Conservation (phyloP, 1,284 basidiomycete species). For the Ganoderma sinense region DNA sequence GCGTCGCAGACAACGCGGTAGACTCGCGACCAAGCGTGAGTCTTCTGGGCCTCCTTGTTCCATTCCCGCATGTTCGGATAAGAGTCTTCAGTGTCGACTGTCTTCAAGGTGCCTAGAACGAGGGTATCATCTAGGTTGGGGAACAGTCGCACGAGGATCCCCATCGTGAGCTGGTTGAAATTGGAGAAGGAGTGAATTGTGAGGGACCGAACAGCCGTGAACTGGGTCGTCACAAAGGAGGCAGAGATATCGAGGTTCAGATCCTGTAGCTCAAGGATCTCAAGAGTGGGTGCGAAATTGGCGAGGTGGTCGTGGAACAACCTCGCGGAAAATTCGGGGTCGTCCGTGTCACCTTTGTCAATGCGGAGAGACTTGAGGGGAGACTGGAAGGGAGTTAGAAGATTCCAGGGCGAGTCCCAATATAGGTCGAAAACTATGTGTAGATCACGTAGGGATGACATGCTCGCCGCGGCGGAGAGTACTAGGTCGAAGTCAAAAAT, state of each 20-base stretch:
- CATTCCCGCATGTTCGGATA: neutral
- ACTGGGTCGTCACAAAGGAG: neutral
- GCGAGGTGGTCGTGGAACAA: neutral
- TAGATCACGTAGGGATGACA: neutral
- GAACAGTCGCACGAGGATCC: neutral
- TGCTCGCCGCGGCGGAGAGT: neutral
- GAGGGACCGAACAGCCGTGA: neutral
- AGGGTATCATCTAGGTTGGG: neutral
- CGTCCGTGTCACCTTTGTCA: neutral
- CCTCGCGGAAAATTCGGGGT: neutral
- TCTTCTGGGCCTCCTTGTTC: neutral
- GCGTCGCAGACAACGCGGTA: neutral
- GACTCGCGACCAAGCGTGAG: neutral
- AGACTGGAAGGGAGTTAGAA: neutral
- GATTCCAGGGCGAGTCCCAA: too few species aligned
- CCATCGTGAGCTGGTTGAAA: neutral
- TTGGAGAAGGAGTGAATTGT: neutral
- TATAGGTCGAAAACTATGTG: neutral
- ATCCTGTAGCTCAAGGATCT: neutral
- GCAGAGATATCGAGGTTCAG: neutral
- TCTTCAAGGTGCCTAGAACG: neutral
- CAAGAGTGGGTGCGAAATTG: neutral
- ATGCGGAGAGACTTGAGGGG: neutral
- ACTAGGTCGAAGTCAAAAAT: neutral
- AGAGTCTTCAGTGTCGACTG: neutral